Percentiles rank a stretch among this genome's conserved stretches.
These are phyloP conservation scores for Amanita muscaria DNA, from an alignment of 768 basidiomycete genomes.

Conservation along the genomic window DNA sequence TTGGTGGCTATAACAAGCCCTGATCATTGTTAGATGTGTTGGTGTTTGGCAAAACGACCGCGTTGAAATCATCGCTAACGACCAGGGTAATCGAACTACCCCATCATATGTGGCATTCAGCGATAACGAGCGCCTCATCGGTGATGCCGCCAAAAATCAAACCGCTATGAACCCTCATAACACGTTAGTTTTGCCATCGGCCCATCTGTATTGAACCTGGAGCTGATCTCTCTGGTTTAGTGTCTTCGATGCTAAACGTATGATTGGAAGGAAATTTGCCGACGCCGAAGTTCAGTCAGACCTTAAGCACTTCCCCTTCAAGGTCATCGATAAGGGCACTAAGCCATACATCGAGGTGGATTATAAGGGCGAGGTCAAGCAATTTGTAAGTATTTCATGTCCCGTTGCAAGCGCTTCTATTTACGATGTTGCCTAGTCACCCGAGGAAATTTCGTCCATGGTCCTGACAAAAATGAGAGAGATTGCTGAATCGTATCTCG, in stretches of 20 bases:
- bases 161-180: slow-evolving; percentile 98
- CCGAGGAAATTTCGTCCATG: slow-evolving; percentile 98
- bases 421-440: slow-evolving; percentile 69
- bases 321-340: slow-evolving; percentile 73
- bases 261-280: slow-evolving; percentile 88
- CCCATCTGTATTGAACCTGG: not conserved
- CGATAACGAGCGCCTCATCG: slow-evolving; percentile 92
- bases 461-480: slow-evolving; percentile 98
- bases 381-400: slow-evolving; percentile 56
- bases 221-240: slow-evolving; percentile 26
- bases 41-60: slow-evolving; percentile 99
- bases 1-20: slow-evolving; percentile 7
- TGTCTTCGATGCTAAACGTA: slow-evolving; percentile 97
- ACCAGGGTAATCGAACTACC: slow-evolving; percentile 92
- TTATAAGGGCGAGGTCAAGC: slow-evolving; percentile 91
- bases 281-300: slow-evolving; percentile 80
- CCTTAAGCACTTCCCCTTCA: slow-evolving; percentile 92
- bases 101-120: slow-evolving; percentile 96
- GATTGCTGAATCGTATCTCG: slow-evolving; percentile 93
- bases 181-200: slow-evolving; percentile 38
- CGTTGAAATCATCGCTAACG: slow-evolving; percentile 96
- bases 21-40: slow-evolving; percentile 61
- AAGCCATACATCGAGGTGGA: slow-evolving; percentile 86
- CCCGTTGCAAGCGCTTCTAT: slow-evolving; percentile 2
- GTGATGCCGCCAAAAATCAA: slow-evolving; percentile 98